Percentiles rank a stretch among this genome's conserved stretches.
Conservation (phyloP, 371 early-diverging fungal species). For the Umbelopsis sp. region DNA sequence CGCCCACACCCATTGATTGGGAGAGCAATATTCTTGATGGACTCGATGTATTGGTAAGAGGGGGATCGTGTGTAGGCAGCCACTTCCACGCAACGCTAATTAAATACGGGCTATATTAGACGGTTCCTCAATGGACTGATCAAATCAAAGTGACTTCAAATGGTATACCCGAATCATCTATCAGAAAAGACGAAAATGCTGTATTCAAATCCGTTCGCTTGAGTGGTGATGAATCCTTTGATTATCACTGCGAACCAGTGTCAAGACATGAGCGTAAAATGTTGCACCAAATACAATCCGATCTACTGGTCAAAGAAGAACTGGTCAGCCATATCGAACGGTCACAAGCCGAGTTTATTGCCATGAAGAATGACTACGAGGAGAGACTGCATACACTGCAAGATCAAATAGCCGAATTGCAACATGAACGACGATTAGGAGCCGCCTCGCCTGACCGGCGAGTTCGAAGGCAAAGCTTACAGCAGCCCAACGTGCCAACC, state of each 20-base stretch:
- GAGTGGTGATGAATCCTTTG: conserved; percentile 11
- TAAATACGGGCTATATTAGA: conserved; percentile 24
- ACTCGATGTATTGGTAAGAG: conserved; percentile 45
- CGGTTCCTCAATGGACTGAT: conserved; percentile 52
- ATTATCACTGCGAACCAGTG: neutral
- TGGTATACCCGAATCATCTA: conserved; percentile 4
- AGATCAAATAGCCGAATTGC: conserved; percentile 54
- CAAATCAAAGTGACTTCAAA: conserved; percentile 28
- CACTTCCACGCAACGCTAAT: neutral
- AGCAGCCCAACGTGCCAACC: neutral
- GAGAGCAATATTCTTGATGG: conserved; percentile 26
- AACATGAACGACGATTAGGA: conserved; percentile 26
- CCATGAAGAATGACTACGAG: conserved; percentile 68
- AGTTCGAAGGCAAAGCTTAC: neutral
- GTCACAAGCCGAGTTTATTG: conserved; percentile 55
- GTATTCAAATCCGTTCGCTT: neutral
- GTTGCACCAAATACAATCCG: conserved; percentile 69
- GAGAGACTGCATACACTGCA: conserved; percentile 62
- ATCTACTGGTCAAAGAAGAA: conserved; percentile 63
- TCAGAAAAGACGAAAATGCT: conserved; percentile 20
- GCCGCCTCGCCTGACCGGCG: neutral
- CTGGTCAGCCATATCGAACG: conserved; percentile 59
- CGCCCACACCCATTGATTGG: conserved; percentile 10
- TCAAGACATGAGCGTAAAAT: conserved; percentile 42
- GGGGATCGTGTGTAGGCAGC: neutral